Percentiles rank a stretch among this genome's conserved stretches.
Evolutionary conservation across 345 rosid genomes (phyloP).

Genomic region (Rhodamnia rubescens): DNA sequence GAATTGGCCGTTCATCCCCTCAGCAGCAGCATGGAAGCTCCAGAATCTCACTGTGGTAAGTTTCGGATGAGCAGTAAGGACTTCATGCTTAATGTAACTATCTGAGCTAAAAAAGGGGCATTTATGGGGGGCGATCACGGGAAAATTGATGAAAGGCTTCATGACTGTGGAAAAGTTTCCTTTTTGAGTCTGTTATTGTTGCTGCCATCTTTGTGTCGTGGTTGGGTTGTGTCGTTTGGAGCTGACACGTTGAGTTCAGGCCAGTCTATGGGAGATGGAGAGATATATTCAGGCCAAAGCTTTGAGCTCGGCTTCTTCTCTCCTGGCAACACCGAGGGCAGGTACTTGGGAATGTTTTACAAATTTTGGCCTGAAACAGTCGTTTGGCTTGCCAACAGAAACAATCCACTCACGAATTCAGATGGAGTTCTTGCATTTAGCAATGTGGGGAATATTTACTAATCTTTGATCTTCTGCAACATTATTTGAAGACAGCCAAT

Average conservation of each 20-base stretch:
- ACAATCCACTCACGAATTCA: conserved; percentile 5
- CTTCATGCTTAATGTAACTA: too few species aligned
- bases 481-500: conserved; percentile 7
- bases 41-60: too few species aligned
- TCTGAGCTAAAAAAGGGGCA: too few species aligned
- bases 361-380: conserved; percentile 3
- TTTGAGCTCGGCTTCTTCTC: conserved; percentile 14
- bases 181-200: not conserved
- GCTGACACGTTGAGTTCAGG: not conserved
- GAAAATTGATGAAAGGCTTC: too few species aligned
- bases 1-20: too few species aligned
- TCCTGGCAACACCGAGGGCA: conserved; percentile 1
- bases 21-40: too few species aligned
- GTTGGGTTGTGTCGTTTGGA: not conserved
- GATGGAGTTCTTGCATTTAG: conserved; percentile 8
- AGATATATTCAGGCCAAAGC: conserved; percentile 1
- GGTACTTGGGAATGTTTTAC: conserved; percentile 29
- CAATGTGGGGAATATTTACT: conserved; percentile 1
- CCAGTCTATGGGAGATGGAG: not conserved
- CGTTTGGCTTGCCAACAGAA: conserved; percentile 40
- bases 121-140: too few species aligned
- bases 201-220: not conserved
- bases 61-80: too few species aligned
- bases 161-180: not conserved
- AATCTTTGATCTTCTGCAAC: too few species aligned